Evolutionary conservation across 805 yeast species (phyloP).

Genomic region (Spathaspora arborariae): DNA sequence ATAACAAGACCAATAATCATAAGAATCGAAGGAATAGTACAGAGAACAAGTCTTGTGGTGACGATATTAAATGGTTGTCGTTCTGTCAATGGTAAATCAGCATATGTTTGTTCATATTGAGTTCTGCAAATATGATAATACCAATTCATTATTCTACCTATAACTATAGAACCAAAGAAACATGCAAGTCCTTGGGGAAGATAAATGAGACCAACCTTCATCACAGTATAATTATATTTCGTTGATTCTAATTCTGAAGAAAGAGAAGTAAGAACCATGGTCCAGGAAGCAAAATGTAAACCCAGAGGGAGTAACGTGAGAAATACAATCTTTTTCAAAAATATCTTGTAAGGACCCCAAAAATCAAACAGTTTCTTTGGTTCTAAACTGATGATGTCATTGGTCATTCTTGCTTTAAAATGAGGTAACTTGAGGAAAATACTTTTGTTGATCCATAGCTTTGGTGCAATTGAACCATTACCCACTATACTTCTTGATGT

Average conservation of each 20-base stretch:
- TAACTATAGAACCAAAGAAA: constrained; percentile 51
- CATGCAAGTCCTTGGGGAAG: constrained; percentile 73
- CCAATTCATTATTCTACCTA: constrained; percentile 57
- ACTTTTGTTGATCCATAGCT: constrained; percentile 35
- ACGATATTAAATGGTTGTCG: constrained; percentile 51
- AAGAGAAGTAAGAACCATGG: constrained; percentile 62
- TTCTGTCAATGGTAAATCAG: constrained; percentile 10
- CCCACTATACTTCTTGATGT: constrained; percentile 72
- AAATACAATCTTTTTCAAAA: constrained; percentile 41
- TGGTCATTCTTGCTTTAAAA: constrained; percentile 25
- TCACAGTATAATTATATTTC: constrained; percentile 47
- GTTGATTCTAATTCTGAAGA: constrained; percentile 48
- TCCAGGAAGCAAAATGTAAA: constrained; percentile 66
- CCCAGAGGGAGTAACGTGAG: constrained; percentile 55
- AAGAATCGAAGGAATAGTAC: constrained; percentile 31
- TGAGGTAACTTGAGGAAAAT: constrained; percentile 37
- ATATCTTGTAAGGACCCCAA: constrained; percentile 38
- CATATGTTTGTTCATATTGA: constrained; percentile 15
- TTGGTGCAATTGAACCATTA: constrained; percentile 63
- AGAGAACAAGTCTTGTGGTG: constrained; percentile 48
- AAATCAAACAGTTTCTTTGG: constrained; percentile 18
- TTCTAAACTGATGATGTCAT: constrained; percentile 20
- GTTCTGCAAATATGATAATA: constrained; percentile 36
- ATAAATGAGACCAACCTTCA: constrained; percentile 66
- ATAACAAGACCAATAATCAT: constrained; percentile 25